Percentiles rank a stretch among this genome's conserved stretches.
Conservation (phyloP, 345 rosid genomes). For the Erodium maritimum region DNA sequence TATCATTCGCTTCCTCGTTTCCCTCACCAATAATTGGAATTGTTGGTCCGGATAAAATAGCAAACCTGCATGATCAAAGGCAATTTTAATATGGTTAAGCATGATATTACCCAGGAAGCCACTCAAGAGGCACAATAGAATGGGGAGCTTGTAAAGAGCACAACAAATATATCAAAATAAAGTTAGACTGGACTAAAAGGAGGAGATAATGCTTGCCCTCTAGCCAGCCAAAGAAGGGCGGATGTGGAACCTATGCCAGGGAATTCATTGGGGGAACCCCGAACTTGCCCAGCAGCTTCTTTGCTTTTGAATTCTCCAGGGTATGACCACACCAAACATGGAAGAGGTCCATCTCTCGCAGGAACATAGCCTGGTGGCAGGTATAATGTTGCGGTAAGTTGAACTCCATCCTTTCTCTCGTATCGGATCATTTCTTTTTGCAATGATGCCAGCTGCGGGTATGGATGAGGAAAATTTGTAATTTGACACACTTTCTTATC, state of each 20-base stretch:
- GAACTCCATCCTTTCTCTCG: constrained; percentile 92
- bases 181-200: constrained; percentile 4
- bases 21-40: constrained; percentile 98
- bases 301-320: constrained; percentile 99
- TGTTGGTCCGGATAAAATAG: constrained; percentile 94
- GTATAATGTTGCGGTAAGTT: constrained; percentile 87
- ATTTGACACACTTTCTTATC: constrained; percentile 67
- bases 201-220: constrained; percentile 46
- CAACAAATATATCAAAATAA: background rate
- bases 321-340: constrained; percentile 91
- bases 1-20: constrained; percentile 93
- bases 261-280: constrained; percentile 99
- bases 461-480: constrained; percentile 89
- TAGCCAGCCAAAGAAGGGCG: constrained; percentile 94
- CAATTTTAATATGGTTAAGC: constrained; percentile 12
- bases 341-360: constrained; percentile 81
- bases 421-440: constrained; percentile 97
- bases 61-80: constrained; percentile 45
- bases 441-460: constrained; percentile 83
- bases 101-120: constrained; percentile 1
- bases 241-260: constrained; percentile 92
- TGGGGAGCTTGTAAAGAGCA: background rate
- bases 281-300: constrained; percentile 99
- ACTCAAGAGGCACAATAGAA: background rate
- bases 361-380: constrained; percentile 90